phyloP scores from a whole-genome alignment of 2,329 filamentous ascomycete species.

The Colletotrichum sp. region DNA sequence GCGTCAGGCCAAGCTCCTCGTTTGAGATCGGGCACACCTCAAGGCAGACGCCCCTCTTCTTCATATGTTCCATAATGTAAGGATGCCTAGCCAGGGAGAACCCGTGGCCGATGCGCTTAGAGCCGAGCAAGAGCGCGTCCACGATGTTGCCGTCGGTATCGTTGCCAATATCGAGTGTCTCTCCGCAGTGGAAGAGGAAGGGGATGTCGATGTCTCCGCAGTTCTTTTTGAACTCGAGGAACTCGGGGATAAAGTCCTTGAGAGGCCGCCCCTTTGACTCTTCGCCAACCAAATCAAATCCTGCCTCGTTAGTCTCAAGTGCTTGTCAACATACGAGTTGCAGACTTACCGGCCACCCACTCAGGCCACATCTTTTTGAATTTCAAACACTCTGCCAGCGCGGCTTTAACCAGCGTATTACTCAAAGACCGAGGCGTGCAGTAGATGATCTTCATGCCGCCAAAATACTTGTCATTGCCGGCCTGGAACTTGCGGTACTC shows the following conservation, averaged over 20 bases:
- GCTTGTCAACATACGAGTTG: neutral
- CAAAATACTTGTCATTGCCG: slow-evolving; percentile 50
- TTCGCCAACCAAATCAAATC: slow-evolving; percentile 74
- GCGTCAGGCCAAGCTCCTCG: slow-evolving; percentile 73
- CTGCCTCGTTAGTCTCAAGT: slow-evolving; percentile 34
- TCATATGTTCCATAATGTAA: slow-evolving; percentile 69
- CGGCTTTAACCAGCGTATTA: slow-evolving; percentile 47
- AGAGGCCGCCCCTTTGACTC: slow-evolving; percentile 66
- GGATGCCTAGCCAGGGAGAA: slow-evolving; percentile 73
- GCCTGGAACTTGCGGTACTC: slow-evolving; percentile 55
- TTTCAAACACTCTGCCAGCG: slow-evolving; percentile 65
- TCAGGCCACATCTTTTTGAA: slow-evolving; percentile 62
- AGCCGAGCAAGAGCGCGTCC: slow-evolving; percentile 68
- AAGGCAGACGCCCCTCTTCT: slow-evolving; percentile 67
- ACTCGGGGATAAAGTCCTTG: slow-evolving; percentile 56
- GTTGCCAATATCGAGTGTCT: slow-evolving; percentile 71
- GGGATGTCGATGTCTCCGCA: slow-evolving; percentile 66
- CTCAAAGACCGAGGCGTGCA: slow-evolving; percentile 69
- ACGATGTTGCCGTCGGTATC: slow-evolving; percentile 71
- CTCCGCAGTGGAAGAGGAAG: slow-evolving; percentile 79
- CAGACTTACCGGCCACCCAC: slow-evolving; percentile 66
- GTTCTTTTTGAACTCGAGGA: slow-evolving; percentile 59
- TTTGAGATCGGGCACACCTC: slow-evolving; percentile 81
- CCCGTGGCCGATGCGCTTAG: slow-evolving; percentile 76
- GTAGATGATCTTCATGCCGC: slow-evolving; percentile 74